Evolutionary conservation across 345 rosid genomes (phyloP).

Genomic region (Populus nigra): DNA sequence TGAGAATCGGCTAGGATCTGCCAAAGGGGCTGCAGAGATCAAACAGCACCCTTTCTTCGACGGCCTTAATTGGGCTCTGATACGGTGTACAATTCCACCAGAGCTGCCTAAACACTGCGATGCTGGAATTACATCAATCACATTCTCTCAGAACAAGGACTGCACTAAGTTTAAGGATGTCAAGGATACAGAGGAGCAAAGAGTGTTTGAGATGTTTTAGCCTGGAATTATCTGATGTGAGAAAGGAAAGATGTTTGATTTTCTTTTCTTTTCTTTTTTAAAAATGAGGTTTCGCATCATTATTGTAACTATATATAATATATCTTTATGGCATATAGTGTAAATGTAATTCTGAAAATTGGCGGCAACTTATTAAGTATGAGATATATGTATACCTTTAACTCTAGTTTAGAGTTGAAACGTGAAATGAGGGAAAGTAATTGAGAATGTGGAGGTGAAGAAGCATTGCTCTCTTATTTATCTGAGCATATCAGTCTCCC

Average conservation of each 20-base stretch:
- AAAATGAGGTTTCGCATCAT: slow-evolving; percentile 9
- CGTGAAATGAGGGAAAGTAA: neutral
- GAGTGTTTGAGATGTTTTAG: slow-evolving; percentile 64
- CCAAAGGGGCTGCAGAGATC: slow-evolving; percentile 74
- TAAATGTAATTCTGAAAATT: slow-evolving; percentile 31
- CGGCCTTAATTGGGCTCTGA: slow-evolving; percentile 79
- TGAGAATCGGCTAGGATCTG: slow-evolving; percentile 55
- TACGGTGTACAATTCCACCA: slow-evolving; percentile 67
- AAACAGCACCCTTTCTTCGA: slow-evolving; percentile 70
- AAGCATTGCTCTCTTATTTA: neutral
- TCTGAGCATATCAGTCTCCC: neutral
- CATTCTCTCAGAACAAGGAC: slow-evolving; percentile 30
- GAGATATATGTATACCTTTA: slow-evolving; percentile 10
- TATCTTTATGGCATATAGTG: slow-evolving; percentile 19
- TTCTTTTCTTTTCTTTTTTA: neutral
- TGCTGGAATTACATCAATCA: slow-evolving; percentile 9
- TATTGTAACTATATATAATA: slow-evolving; percentile 5
- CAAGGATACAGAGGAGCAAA: slow-evolving; percentile 34
- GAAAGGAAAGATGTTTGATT: slow-evolving; percentile 14
- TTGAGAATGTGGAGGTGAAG: neutral
- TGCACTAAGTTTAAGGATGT: slow-evolving; percentile 30
- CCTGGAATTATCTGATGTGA: neutral
- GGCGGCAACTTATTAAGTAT: slow-evolving; percentile 6
- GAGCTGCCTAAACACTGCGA: slow-evolving; percentile 49
- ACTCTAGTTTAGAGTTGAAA: slow-evolving; percentile 17